phyloP scores from a whole-genome alignment of 768 basidiomycete species.

The Collybia nuda region DNA sequence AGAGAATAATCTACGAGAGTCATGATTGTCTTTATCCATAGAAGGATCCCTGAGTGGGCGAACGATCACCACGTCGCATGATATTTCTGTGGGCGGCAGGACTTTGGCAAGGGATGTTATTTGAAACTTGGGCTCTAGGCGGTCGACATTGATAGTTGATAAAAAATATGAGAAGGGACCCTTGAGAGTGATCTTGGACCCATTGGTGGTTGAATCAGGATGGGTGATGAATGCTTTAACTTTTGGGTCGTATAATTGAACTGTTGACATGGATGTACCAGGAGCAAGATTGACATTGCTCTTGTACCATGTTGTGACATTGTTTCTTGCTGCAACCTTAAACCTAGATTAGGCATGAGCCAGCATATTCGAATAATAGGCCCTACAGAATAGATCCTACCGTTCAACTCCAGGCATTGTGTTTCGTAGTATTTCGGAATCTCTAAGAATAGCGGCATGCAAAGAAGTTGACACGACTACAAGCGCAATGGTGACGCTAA shows the following conservation, averaged over 20 bases:
- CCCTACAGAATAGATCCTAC: conserved; percentile 16
- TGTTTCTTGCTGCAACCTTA: conserved; percentile 79
- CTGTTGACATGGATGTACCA: conserved; percentile 30
- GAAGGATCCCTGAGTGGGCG: conserved; percentile 67
- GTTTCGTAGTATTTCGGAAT: conserved; percentile 74
- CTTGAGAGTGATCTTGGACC: conserved; percentile 43
- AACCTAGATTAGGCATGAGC: conserved; percentile 45
- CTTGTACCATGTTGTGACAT: conserved; percentile 71
- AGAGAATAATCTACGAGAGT: conserved; percentile 49
- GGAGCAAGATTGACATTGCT: conserved; percentile 60
- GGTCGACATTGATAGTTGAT: conserved; percentile 78
- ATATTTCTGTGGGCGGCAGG: conserved; percentile 40
- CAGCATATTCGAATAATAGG: not conserved
- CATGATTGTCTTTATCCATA: conserved; percentile 37
- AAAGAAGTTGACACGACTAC: conserved; percentile 87
- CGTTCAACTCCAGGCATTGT: conserved; percentile 72
- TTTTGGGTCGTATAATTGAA: conserved; percentile 63
- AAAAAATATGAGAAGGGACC: conserved; percentile 91
- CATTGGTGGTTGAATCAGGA: conserved; percentile 28
- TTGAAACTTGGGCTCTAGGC: conserved; percentile 81
- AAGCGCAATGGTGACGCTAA: conserved; percentile 43
- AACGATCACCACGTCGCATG: conserved; percentile 75
- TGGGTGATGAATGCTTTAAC: conserved; percentile 45
- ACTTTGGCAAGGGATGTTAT: conserved; percentile 64
- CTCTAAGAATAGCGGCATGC: conserved; percentile 82